These are phyloP conservation scores for Nadsonia starkeyi-henricii DNA, from an alignment of 1,139 yeast genomes.

Conservation along the genomic window DNA sequence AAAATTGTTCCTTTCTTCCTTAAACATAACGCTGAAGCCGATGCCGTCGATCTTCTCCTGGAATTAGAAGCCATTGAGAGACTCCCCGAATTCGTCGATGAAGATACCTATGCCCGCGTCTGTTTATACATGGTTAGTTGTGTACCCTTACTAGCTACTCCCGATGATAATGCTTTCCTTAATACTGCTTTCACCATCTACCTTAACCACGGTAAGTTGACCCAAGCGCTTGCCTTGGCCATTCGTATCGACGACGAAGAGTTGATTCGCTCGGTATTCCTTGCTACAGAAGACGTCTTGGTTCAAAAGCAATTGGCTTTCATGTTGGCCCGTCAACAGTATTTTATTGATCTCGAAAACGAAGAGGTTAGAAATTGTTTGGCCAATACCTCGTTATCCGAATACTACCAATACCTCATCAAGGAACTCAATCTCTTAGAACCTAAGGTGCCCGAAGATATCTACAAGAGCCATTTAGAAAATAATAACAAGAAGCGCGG, in stretches of 20 bases:
- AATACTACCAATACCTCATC: conserved; percentile 64
- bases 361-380: conserved; percentile 77
- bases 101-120: conserved; percentile 71
- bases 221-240: conserved; percentile 85
- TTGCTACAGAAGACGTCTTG: conserved; percentile 50
- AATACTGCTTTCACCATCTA: conserved; percentile 87
- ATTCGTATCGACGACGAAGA: conserved; percentile 75
- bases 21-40: conserved; percentile 95
- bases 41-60: conserved; percentile 83
- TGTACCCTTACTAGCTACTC: conserved; percentile 89
- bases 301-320: conserved; percentile 85
- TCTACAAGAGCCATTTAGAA: conserved; percentile 83
- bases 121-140: conserved; percentile 92
- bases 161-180: conserved; percentile 77
- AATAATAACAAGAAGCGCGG: conserved; percentile 43
- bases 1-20: conserved; percentile 81
- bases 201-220: conserved; percentile 60
- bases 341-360: conserved; percentile 56
- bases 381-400: conserved; percentile 65
- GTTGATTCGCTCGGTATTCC: conserved; percentile 65
- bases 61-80: conserved; percentile 82
- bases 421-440: conserved; percentile 79
- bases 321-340: conserved; percentile 76
- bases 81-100: conserved; percentile 73
- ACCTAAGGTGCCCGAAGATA: conserved; percentile 90